A percentile compares a stretch with the other conserved stretches of the same genome.
These are phyloP conservation scores for Schwanniomyces pseudopolymorphus DNA, from an alignment of 805 yeast species.

Conservation along the genomic window DNA sequence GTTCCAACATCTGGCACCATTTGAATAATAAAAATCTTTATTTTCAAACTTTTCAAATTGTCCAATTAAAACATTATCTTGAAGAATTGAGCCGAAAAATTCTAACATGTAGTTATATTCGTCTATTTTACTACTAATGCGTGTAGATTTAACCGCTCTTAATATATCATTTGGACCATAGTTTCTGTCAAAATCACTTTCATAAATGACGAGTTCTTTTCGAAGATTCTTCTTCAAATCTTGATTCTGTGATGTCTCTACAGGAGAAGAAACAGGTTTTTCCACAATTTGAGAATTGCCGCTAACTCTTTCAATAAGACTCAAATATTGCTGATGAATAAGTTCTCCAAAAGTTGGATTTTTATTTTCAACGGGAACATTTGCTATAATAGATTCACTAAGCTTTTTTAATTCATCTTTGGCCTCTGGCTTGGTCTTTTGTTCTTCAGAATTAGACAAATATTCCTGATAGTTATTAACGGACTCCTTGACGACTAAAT, in stretches of 20 bases:
- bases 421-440: slow-evolving; percentile 2
- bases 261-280: neutral
- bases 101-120: slow-evolving; percentile 71
- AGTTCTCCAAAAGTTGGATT: slow-evolving; percentile 17
- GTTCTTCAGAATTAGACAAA: slow-evolving; percentile 35
- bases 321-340: slow-evolving; percentile 22
- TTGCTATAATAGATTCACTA: slow-evolving; percentile 8
- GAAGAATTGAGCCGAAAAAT: slow-evolving; percentile 55
- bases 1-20: slow-evolving; percentile 89
- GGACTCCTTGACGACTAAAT: slow-evolving; percentile 78
- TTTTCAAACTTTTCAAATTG: slow-evolving; percentile 23
- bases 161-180: slow-evolving; percentile 68
- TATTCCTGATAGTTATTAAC: slow-evolving; percentile 55
- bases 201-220: slow-evolving; percentile 10
- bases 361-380: slow-evolving; percentile 9
- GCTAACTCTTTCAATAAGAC: neutral
- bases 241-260: neutral
- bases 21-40: slow-evolving; percentile 41
- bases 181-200: slow-evolving; percentile 23
- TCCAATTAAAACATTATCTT: slow-evolving; percentile 58
- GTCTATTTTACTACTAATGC: slow-evolving; percentile 54
- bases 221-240: slow-evolving; percentile 1
- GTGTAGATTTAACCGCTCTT: slow-evolving; percentile 52
- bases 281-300: neutral
- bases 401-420: slow-evolving; percentile 18